Percentiles rank a stretch among this genome's conserved stretches.
Conservation (phyloP, 2,329 filamentous ascomycete species). For the Lojkania enalia region DNA sequence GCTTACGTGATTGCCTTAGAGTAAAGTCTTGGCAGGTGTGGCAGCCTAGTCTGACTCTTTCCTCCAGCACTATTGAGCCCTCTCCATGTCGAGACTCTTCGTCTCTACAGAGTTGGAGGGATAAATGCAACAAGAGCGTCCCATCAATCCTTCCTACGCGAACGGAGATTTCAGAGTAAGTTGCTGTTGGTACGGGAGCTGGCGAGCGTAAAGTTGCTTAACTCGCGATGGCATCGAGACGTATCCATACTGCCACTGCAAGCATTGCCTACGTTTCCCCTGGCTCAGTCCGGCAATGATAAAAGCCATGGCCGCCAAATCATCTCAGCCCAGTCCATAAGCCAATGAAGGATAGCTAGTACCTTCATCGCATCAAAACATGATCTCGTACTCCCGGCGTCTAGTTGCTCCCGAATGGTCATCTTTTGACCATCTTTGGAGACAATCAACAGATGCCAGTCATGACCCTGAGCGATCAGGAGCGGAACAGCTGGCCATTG, state of each 20-base stretch:
- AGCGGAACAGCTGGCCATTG: constrained; percentile 24
- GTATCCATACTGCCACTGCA: background rate
- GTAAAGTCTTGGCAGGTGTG: too few species aligned
- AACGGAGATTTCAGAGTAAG: too few species aligned
- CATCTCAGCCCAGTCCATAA: constrained; percentile 28
- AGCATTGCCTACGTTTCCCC: background rate
- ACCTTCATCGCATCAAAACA: constrained; percentile 30
- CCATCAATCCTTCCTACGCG: too few species aligned
- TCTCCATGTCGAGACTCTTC: too few species aligned
- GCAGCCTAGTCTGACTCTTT: too few species aligned
- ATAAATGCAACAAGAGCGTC: too few species aligned
- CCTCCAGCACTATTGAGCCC: too few species aligned
- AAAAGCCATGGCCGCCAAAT: constrained; percentile 33
- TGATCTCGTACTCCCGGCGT: constrained; percentile 26
- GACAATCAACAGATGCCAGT: constrained; percentile 31
- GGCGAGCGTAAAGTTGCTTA: too few species aligned
- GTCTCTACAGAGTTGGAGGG: too few species aligned
- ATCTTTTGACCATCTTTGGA: constrained; percentile 21
- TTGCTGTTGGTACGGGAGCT: too few species aligned
- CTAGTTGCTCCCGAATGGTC: constrained; percentile 24
- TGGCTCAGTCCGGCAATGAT: constrained; percentile 10
- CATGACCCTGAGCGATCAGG: constrained; percentile 30
- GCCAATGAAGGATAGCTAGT: constrained; percentile 28
- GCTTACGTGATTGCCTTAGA: too few species aligned
- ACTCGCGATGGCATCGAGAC: too few species aligned